These are phyloP conservation scores for Scedosporium apiospermum DNA, from an alignment of 2,329 filamentous ascomycete species.

Conservation along the genomic window DNA sequence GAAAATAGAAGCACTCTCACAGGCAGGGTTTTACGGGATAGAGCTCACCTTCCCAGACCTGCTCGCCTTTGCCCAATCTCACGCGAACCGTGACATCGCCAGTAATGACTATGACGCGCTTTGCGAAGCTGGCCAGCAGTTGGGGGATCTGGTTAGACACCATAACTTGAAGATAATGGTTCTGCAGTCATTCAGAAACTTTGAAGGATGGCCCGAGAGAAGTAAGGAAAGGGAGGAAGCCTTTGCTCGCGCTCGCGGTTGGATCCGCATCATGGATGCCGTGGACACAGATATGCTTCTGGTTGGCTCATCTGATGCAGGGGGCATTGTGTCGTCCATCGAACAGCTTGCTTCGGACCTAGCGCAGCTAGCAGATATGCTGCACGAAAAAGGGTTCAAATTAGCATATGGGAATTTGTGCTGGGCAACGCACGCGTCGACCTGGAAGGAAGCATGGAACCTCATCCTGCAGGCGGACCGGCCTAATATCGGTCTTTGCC, in stretches of 20 bases:
- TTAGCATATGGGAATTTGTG: constrained; percentile 78
- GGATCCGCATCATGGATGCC: constrained; percentile 63
- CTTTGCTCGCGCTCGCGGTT: constrained; percentile 52
- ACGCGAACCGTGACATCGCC: constrained; percentile 39
- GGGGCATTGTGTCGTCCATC: constrained; percentile 40
- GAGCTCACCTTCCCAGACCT: constrained; percentile 71
- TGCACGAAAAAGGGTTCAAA: constrained; percentile 45
- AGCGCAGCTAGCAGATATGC: constrained; percentile 51
- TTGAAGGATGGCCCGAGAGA: constrained; percentile 60
- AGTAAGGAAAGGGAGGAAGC: constrained; percentile 51
- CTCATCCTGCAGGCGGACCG: constrained; percentile 54
- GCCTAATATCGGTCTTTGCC: constrained; percentile 61
- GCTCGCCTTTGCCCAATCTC: constrained; percentile 44
- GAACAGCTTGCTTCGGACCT: constrained; percentile 51
- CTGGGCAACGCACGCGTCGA: constrained; percentile 62
- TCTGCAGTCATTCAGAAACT: constrained; percentile 67
- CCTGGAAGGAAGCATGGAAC: constrained; percentile 61
- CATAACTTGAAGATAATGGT: constrained; percentile 55
- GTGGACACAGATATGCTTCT: constrained; percentile 62
- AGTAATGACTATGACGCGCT: constrained; percentile 52
- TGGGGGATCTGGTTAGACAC: constrained; percentile 44
- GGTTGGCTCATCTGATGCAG: constrained; percentile 54
- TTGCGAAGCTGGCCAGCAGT: constrained; percentile 39
- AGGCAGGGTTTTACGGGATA: constrained; percentile 57
- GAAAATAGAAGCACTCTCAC: constrained; percentile 53